phyloP scores from a whole-genome alignment of 371 early-diverging fungal genomes.

The Blakeslea trispora region DNA sequence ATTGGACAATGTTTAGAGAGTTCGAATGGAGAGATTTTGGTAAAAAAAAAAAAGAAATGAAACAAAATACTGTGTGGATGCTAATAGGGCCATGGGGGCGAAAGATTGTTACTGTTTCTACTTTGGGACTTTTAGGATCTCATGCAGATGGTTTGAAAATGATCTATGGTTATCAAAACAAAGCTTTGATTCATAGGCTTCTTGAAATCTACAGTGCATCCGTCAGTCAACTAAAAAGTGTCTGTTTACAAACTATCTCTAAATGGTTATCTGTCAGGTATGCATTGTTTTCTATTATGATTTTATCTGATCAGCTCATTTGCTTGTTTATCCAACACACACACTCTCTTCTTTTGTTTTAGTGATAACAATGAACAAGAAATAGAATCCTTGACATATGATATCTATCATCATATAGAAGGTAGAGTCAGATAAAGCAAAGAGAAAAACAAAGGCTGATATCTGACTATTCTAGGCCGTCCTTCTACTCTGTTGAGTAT shows the following conservation, averaged over 20 bases:
- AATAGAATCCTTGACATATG: constrained; percentile 32
- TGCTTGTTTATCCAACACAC: too few species aligned
- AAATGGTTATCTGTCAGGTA: constrained; percentile 48
- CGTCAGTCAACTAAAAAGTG: constrained; percentile 38
- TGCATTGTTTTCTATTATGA: too few species aligned
- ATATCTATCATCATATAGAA: constrained; percentile 26
- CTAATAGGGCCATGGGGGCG: neutral
- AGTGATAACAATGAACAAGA: constrained; percentile 18
- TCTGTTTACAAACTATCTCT: constrained; percentile 42
- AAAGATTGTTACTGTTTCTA: constrained; percentile 38
- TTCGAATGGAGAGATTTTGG: constrained; percentile 37
- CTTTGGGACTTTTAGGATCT: constrained; percentile 46
- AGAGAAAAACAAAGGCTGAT: neutral
- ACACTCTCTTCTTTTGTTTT: constrained; percentile 11
- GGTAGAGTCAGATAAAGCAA: too few species aligned
- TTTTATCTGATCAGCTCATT: too few species aligned
- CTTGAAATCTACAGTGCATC: constrained; percentile 25
- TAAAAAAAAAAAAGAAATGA: constrained; percentile 17
- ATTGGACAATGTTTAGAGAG: constrained; percentile 32
- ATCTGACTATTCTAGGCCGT: constrained; percentile 12
- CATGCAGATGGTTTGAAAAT: constrained; percentile 30
- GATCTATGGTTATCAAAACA: constrained; percentile 10
- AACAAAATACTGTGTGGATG: too few species aligned
- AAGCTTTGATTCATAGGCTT: constrained; percentile 20
- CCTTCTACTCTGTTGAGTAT: constrained; percentile 25